Percentiles rank a stretch among this genome's conserved stretches.
These are phyloP conservation scores for Alternaria arbusti DNA, from an alignment of 2,329 filamentous ascomycete genomes.

Conservation along the genomic window DNA sequence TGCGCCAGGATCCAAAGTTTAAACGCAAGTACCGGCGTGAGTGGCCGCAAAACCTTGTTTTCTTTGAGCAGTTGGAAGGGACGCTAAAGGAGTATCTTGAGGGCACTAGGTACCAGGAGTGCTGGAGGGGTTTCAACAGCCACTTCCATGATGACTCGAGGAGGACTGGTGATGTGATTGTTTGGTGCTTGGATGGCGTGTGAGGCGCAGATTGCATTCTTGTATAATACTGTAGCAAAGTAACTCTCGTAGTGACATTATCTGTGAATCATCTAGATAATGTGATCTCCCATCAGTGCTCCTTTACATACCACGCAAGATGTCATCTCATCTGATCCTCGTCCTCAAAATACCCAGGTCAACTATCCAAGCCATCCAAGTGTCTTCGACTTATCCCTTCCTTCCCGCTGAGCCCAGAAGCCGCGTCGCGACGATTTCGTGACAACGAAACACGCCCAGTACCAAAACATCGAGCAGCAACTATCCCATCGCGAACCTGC, in stretches of 20 bases:
- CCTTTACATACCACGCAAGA: neutral
- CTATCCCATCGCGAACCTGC: neutral
- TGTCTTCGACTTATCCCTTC: neutral
- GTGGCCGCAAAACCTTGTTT: slow-evolving; percentile 57
- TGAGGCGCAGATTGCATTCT: neutral
- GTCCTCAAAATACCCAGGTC: neutral
- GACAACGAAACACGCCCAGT: neutral
- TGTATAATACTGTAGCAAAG: neutral
- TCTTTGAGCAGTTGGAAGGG: slow-evolving; percentile 65
- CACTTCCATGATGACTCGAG: slow-evolving; percentile 69
- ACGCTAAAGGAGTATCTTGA: slow-evolving; percentile 54
- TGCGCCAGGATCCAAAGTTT: slow-evolving; percentile 28
- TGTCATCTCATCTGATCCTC: neutral
- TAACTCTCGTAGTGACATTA: neutral
- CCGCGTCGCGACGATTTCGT: neutral
- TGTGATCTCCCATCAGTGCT: neutral
- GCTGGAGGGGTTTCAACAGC: slow-evolving; percentile 66
- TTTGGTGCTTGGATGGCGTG: slow-evolving; percentile 57
- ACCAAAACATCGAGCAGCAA: neutral
- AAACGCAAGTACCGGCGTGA: slow-evolving; percentile 22
- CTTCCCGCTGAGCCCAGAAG: neutral
- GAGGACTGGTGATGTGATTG: slow-evolving; percentile 66
- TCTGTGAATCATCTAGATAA: neutral
- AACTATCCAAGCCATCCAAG: neutral
- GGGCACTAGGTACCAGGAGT: slow-evolving; percentile 61